Percentiles rank a stretch among this genome's conserved stretches.
Evolutionary conservation across 2,329 filamentous ascomycete species (phyloP).

Genomic region (Fusarium fujikuroi): DNA sequence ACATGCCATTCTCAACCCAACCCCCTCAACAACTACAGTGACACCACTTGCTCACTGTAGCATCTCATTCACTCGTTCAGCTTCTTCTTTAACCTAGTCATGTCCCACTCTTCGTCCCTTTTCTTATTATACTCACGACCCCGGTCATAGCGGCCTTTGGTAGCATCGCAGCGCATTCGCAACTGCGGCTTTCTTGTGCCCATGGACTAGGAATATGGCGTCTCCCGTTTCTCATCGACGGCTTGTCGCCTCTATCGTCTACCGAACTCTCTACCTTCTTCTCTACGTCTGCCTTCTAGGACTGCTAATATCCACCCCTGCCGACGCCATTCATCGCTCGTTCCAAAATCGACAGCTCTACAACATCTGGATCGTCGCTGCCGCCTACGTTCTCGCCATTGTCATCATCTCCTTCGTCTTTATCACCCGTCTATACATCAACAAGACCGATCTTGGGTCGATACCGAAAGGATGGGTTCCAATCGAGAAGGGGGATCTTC

Average conservation of each 20-base stretch:
- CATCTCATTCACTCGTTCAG: conserved; percentile 31
- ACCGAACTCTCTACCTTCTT: conserved; percentile 80
- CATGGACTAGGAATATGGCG: conserved; percentile 36
- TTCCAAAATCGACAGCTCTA: conserved; percentile 72
- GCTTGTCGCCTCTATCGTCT: conserved; percentile 81
- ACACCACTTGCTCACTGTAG: conserved; percentile 23
- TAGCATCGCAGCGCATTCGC: not conserved
- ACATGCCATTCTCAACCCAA: conserved; percentile 37
- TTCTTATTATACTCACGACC: conserved; percentile 25
- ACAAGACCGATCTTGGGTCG: conserved; percentile 77
- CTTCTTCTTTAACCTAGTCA: conserved; percentile 42
- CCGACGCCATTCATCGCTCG: conserved; percentile 83
- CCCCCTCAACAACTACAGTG: conserved; percentile 33
- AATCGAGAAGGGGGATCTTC: conserved; percentile 85
- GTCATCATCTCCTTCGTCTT: conserved; percentile 81
- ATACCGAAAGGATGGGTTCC: conserved; percentile 92
- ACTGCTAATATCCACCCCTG: conserved; percentile 82
- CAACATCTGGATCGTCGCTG: conserved; percentile 85
- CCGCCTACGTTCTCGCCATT: conserved; percentile 78
- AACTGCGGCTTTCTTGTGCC: conserved; percentile 8
- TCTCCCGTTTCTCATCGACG: conserved; percentile 55
- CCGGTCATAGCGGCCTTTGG: conserved; percentile 16
- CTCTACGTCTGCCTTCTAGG: conserved; percentile 78
- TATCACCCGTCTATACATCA: conserved; percentile 85
- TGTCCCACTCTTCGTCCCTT: conserved; percentile 36